Percentiles rank a stretch among this genome's conserved stretches.
phyloP scores from a whole-genome alignment of 2,329 filamentous ascomycete genomes.

The Dendryphion nanum region DNA sequence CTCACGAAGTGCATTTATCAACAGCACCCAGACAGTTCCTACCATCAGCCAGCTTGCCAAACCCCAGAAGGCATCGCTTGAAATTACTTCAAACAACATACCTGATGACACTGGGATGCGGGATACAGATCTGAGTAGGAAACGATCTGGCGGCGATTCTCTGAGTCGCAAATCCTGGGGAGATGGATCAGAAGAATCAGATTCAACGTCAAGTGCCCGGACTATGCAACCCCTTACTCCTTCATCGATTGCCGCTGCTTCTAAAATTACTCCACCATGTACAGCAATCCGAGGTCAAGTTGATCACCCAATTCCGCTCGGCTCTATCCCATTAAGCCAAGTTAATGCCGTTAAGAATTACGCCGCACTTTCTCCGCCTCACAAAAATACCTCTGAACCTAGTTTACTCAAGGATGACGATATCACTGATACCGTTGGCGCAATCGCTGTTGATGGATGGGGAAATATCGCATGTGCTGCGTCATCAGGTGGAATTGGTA shows the following conservation, averaged over 20 bases:
- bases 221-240: conserved; percentile 19
- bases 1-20: conserved; percentile 41
- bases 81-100: neutral
- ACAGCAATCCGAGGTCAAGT: conserved; percentile 4
- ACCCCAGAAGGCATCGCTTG: neutral
- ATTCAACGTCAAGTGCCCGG: conserved; percentile 20
- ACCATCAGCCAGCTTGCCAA: conserved; percentile 23
- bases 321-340: conserved; percentile 12
- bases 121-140: conserved; percentile 15
- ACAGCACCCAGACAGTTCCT: conserved; percentile 43
- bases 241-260: conserved; percentile 5
- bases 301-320: conserved; percentile 6
- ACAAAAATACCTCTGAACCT: conserved; percentile 4
- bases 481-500: conserved; percentile 95
- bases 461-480: conserved; percentile 92
- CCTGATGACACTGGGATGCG: conserved; percentile 23
- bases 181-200: conserved; percentile 41
- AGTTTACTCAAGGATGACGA: conserved; percentile 50
- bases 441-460: conserved; percentile 82
- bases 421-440: conserved; percentile 92
- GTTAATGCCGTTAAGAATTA: conserved; percentile 5
- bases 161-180: conserved; percentile 24
- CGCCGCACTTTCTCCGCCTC: conserved; percentile 4
- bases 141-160: neutral
- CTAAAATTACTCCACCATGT: too few species aligned